phyloP scores from a whole-genome alignment of 768 basidiomycete species.

The Krasilnikovozyma curviuscula region DNA sequence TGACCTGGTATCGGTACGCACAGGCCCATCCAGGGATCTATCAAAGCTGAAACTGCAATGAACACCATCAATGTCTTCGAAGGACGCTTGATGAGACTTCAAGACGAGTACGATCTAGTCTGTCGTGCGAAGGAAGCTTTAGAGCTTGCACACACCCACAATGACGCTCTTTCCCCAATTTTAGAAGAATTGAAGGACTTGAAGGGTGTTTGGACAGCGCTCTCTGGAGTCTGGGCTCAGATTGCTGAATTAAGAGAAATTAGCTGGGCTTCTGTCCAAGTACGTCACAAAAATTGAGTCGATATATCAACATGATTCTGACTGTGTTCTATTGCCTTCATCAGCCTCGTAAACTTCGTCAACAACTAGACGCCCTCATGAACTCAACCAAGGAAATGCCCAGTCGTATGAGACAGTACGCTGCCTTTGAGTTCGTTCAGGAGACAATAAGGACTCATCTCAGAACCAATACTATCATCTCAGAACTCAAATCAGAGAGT shows the following conservation, averaged over 20 bases:
- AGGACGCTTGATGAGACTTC: conserved; percentile 64
- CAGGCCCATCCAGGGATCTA: conserved; percentile 74
- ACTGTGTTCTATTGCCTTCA: neutral
- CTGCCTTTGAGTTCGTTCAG: conserved; percentile 95
- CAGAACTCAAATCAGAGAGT: conserved; percentile 89
- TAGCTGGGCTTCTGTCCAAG: conserved; percentile 72
- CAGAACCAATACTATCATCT: conserved; percentile 75
- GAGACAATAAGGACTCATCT: conserved; percentile 66
- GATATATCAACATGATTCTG: neutral
- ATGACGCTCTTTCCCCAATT: conserved; percentile 62
- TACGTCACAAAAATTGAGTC: neutral
- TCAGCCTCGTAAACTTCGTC: conserved; percentile 69
- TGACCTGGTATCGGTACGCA: neutral
- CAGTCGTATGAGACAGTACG: conserved; percentile 94
- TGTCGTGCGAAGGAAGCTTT: conserved; percentile 92
- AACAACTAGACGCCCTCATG: conserved; percentile 77
- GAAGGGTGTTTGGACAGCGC: conserved; percentile 95
- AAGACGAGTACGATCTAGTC: conserved; percentile 88
- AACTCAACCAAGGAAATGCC: conserved; percentile 97
- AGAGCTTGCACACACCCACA: conserved; percentile 67
- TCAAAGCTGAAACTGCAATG: conserved; percentile 91
- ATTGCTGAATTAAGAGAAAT: conserved; percentile 72
- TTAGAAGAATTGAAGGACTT: conserved; percentile 89
- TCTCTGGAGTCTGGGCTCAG: conserved; percentile 92
- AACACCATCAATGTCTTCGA: conserved; percentile 92